Evolutionary conservation across 495 filamentous ascomycete genomes (phyloP).

Genomic region (Lichina pygmaea): DNA sequence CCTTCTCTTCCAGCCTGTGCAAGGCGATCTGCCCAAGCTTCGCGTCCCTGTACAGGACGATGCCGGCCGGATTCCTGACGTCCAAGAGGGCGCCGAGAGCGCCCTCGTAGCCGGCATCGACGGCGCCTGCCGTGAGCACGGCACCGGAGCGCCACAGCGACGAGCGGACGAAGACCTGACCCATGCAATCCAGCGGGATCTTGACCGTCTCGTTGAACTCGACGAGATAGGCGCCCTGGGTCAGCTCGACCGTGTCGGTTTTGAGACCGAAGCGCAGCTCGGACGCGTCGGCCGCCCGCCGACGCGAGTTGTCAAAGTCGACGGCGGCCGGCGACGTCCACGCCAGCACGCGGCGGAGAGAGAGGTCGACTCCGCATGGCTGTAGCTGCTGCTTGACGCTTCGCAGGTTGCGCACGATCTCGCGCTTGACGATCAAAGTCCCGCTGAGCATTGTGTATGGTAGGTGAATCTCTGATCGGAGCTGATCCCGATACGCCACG

Average conservation of each 20-base stretch:
- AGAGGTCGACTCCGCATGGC: constrained; percentile 19
- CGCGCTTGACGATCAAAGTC: no score
- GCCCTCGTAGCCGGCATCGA: constrained; percentile 21
- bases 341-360: constrained; percentile 10
- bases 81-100: constrained; percentile 18
- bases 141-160: constrained; percentile 18
- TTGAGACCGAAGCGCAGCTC: constrained; percentile 6
- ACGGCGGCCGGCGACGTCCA: constrained; percentile 17
- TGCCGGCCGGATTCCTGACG: constrained; percentile 14
- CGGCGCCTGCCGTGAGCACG: constrained; percentile 14
- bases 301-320: constrained; percentile 17
- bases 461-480: no score
- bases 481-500: no score
- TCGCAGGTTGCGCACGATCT: constrained; percentile 12
- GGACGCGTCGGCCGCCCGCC: constrained; percentile 10
- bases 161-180: constrained; percentile 12
- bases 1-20: constrained; percentile 11
- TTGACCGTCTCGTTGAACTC: constrained; percentile 20
- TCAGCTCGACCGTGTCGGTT: constrained; percentile 6
- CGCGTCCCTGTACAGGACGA: constrained; percentile 11
- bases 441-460: no score
- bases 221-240: constrained; percentile 15
- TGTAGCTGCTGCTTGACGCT: constrained; percentile 12
- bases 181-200: constrained; percentile 17
- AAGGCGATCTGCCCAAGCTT: constrained; percentile 20